Evolutionary conservation across 2,329 filamentous ascomycete species (phyloP), one percentile per base, ranked within the genome.

Genomic region (Bipolaris zeicola): DNA sequence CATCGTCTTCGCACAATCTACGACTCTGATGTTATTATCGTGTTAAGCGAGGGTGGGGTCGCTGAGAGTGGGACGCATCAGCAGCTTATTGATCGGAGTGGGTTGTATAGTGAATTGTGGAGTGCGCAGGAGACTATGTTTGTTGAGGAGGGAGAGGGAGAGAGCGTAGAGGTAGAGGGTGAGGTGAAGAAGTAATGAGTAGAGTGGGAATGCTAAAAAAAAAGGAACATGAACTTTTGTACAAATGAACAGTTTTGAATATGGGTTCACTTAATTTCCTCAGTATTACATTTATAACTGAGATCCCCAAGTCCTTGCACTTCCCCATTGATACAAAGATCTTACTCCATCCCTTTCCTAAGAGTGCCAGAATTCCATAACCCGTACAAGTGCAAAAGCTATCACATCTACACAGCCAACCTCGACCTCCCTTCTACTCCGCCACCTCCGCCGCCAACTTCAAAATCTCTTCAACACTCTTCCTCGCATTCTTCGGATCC

Each of bases 1-100:
- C 95, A 98, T 76, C 85, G 95, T 16, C 79, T 99, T 57, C 86
- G 94, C 50, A 98, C 95, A 0, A 97, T 99, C 63, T 96, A 91
- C 70, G 95, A 98, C 70, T 91, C 91, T 37, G 82, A 98, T 76
- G 80, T 93, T 67, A 98, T 98, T 66, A 93, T 98, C 67, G 95
- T 98, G 36, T 79, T 98, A 54, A 89, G 88, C 72, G 88, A 90
- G 58, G 95, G 95, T 0, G 81, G 81, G 13, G 92, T 98, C n/a
- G 91, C 88, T 2, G 95, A 98, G 79, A 87, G 85, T 75, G 95
- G 95, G 13, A 96, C 90, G 14, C 95, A 99, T 76, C 84, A 89
- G 57, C 85, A 95, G 73, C 78, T 99, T 56, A 86, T 98, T 60
- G 89, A 95, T 64, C 81, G 80, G 14, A 89, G 85, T 10, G 91